Evolutionary conservation across 257 asterid species (phyloP).

Genomic region (Ocimum tenuiflorum): DNA sequence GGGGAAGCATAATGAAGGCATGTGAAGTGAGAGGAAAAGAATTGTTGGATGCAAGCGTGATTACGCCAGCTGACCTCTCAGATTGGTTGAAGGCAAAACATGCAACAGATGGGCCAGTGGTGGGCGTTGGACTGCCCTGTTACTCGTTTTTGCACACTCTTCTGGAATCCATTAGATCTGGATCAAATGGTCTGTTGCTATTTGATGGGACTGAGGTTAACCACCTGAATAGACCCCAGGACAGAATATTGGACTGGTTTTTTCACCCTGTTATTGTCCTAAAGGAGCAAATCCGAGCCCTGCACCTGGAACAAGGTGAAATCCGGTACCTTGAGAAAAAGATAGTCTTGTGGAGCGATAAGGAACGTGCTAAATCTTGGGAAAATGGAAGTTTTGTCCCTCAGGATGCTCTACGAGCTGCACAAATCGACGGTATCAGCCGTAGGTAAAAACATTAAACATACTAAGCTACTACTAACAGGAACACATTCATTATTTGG

Average conservation of each 20-base stretch:
- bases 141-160: conserved; percentile 51
- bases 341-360: conserved; percentile 47
- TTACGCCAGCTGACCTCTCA: conserved; percentile 56
- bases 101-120: conserved; percentile 35
- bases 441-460: conserved; percentile 48
- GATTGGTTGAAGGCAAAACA: conserved; percentile 75
- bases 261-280: conserved; percentile 79
- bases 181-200: conserved; percentile 62
- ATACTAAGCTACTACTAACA: no score
- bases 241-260: conserved; percentile 82
- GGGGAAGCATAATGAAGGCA: conserved; percentile 64
- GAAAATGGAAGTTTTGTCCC: conserved; percentile 63
- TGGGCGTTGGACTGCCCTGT: conserved; percentile 67
- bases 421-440: conserved; percentile 82
- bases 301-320: conserved; percentile 66
- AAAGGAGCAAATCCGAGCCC: conserved; percentile 71
- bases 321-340: conserved; percentile 57
- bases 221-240: conserved; percentile 73
- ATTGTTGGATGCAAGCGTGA: conserved; percentile 41
- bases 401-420: conserved; percentile 62
- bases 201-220: conserved; percentile 67
- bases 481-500: background rate
- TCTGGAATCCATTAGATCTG: conserved; percentile 55
- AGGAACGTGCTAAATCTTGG: conserved; percentile 59
- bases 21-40: conserved; percentile 64